Conservation (phyloP, 2,329 filamentous ascomycete species). For the Penicillium decumbens region DNA sequence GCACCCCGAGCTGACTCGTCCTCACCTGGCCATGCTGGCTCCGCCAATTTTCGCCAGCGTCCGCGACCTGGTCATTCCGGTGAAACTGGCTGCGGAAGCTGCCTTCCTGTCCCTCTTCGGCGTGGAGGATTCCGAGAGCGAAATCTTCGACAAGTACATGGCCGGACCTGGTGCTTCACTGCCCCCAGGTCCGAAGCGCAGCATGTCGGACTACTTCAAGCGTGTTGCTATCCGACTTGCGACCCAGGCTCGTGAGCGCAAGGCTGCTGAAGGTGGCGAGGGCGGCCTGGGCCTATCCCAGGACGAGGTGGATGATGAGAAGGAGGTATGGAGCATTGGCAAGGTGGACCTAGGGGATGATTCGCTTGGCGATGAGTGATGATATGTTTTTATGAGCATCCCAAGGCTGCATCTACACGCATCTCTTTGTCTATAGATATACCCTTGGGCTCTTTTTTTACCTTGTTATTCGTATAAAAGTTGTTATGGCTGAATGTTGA, state of each 20-base stretch:
- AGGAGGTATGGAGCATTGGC: slow-evolving; percentile 92
- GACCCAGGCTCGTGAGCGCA: slow-evolving; percentile 80
- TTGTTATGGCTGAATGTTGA: slow-evolving; percentile 11
- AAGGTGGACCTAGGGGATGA: slow-evolving; percentile 74
- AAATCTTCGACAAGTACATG: slow-evolving; percentile 89
- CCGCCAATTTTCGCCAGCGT: slow-evolving; percentile 84
- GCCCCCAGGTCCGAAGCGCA: slow-evolving; percentile 69
- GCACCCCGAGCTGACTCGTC: slow-evolving; percentile 73
- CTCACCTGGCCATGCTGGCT: slow-evolving; percentile 74
- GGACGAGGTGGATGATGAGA: slow-evolving; percentile 91
- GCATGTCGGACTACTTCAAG: slow-evolving; percentile 97
- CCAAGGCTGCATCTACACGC: slow-evolving; percentile 18
- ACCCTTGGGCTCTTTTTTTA: slow-evolving; percentile 20
- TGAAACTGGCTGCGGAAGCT: slow-evolving; percentile 91
- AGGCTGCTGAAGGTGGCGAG: slow-evolving; percentile 83
- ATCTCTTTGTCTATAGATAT: slow-evolving; percentile 24
- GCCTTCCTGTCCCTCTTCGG: slow-evolving; percentile 88
- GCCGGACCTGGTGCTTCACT: slow-evolving; percentile 62
- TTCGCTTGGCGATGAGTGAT: slow-evolving; percentile 21
- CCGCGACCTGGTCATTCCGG: slow-evolving; percentile 84
- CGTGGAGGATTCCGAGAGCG: slow-evolving; percentile 79
- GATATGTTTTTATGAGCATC: slow-evolving; percentile 14
- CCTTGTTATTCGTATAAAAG: slow-evolving; percentile 20
- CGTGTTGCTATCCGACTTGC: slow-evolving; percentile 79
- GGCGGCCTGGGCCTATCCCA: slow-evolving; percentile 80